A percentile compares a stretch with the other conserved stretches of the same genome.
Evolutionary conservation across 2,329 filamentous ascomycete genomes (phyloP).

Genomic region (Aureobasidium sp.): DNA sequence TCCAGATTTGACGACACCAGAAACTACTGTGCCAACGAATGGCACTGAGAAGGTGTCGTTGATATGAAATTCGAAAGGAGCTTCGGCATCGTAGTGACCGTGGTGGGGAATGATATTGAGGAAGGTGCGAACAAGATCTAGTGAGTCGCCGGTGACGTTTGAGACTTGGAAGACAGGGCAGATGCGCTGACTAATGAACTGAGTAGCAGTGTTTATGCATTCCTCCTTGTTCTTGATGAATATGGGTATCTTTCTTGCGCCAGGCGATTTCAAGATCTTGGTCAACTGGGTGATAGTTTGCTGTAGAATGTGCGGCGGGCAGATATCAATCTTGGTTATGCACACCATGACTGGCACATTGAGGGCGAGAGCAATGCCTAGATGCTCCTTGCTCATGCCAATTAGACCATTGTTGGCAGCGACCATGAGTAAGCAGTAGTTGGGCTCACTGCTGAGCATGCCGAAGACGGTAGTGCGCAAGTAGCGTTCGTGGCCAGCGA

Average conservation of each 20-base stretch:
- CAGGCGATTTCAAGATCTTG: conserved; percentile 88
- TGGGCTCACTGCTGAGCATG: conserved; percentile 85
- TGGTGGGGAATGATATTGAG: conserved; percentile 93
- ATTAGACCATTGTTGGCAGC: conserved; percentile 95
- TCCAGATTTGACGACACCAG: conserved; percentile 77
- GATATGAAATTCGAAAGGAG: conserved; percentile 87
- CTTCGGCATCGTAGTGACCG: conserved; percentile 81
- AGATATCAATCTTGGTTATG: conserved; percentile 97
- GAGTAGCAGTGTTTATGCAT: conserved; percentile 88
- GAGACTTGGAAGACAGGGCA: conserved; percentile 97
- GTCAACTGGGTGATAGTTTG: conserved; percentile 88
- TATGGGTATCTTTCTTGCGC: conserved; percentile 88
- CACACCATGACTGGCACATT: conserved; percentile 98
- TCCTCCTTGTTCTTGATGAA: conserved; percentile 90
- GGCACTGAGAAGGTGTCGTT: conserved; percentile 98
- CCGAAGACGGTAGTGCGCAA: conserved; percentile 95
- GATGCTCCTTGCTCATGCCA: conserved; percentile 96
- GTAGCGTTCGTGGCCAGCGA: conserved; percentile 93
- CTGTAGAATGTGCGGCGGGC: conserved; percentile 87
- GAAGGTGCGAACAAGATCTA: conserved; percentile 86
- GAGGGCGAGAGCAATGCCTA: conserved; percentile 86
- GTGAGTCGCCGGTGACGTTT: conserved; percentile 87
- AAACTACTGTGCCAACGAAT: conserved; percentile 93
- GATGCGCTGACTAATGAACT: conserved; percentile 91
- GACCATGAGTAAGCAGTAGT: conserved; percentile 97